Conservation (phyloP, 148 eudicot species). For the Amaranthus cruentus region DNA sequence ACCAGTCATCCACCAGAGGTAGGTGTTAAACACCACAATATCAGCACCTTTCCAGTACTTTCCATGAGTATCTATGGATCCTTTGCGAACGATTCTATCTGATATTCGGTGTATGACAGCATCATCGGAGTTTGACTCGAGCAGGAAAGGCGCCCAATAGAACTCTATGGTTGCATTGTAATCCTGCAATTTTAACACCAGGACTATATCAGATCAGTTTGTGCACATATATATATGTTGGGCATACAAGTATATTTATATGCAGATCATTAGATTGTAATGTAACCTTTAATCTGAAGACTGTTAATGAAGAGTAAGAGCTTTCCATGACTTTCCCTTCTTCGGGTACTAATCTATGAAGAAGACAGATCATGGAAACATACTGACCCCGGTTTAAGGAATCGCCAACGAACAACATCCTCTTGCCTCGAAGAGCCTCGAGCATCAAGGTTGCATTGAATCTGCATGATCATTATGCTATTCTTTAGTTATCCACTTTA, state of each 20-base stretch:
- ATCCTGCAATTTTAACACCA: slow-evolving; percentile 35
- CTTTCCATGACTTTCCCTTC: slow-evolving; percentile 63
- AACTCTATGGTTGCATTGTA: slow-evolving; percentile 92
- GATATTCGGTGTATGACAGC: slow-evolving; percentile 62
- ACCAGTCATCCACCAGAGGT: slow-evolving; percentile 99
- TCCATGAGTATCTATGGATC: slow-evolving; percentile 80
- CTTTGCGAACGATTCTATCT: slow-evolving; percentile 77
- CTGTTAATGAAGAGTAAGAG: slow-evolving; percentile 49
- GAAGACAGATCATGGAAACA: slow-evolving; percentile 81
- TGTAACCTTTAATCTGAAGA: slow-evolving; percentile 72
- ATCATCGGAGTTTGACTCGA: slow-evolving; percentile 85
- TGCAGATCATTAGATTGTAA: not conserved
- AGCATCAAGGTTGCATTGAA: slow-evolving; percentile 90
- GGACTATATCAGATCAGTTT: too few species aligned
- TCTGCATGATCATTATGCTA: slow-evolving; percentile 27
- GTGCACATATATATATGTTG: not conserved
- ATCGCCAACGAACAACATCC: slow-evolving; percentile 88
- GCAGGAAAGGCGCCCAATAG: slow-evolving; percentile 97
- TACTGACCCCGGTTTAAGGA: slow-evolving; percentile 86
- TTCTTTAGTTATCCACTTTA: not conserved
- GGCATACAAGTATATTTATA: not conserved
- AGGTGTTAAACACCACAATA: slow-evolving; percentile 85
- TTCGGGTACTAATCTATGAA: slow-evolving; percentile 68
- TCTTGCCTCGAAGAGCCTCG: slow-evolving; percentile 76
- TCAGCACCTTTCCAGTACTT: slow-evolving; percentile 91